Percentiles rank a stretch among this genome's conserved stretches.
Evolutionary conservation across 106 monocot genomes (phyloP).

Genomic region (Hemerocallis citrina): DNA sequence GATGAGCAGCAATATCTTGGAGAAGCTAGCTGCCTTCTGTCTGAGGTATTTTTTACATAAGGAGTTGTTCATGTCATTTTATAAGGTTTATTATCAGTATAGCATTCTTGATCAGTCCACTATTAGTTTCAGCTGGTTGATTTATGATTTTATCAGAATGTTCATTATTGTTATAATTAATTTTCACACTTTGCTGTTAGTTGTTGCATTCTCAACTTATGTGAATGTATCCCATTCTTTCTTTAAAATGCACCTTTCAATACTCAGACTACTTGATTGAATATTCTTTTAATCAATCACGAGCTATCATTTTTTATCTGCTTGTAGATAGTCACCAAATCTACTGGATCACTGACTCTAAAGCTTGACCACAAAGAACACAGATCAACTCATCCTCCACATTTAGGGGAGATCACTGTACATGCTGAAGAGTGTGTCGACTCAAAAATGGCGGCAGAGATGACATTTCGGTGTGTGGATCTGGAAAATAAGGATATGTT

Average conservation of each 20-base stretch:
- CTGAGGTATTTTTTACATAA: slow-evolving; percentile 52
- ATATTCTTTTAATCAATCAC: neutral
- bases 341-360: slow-evolving; percentile 45
- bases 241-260: neutral
- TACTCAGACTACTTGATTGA: no score
- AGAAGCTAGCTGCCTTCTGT: slow-evolving; percentile 71
- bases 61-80: neutral
- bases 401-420: slow-evolving; percentile 56
- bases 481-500: slow-evolving; percentile 89
- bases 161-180: neutral
- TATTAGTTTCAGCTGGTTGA: neutral
- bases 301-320: slow-evolving; percentile 2
- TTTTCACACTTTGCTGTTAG: neutral
- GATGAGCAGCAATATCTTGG: slow-evolving; percentile 97
- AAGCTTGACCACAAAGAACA: slow-evolving; percentile 39
- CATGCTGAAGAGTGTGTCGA: slow-evolving; percentile 61
- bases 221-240: neutral
- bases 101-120: neutral
- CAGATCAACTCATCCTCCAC: slow-evolving; percentile 10
- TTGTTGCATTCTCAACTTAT: neutral
- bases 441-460: slow-evolving; percentile 62
- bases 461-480: slow-evolving; percentile 65
- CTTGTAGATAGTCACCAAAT: slow-evolving; percentile 62
- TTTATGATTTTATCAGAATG: neutral
- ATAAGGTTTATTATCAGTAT: neutral